Conservation (phyloP, 1,139 yeast genomes). For the Sugiyamaella novakii region DNA sequence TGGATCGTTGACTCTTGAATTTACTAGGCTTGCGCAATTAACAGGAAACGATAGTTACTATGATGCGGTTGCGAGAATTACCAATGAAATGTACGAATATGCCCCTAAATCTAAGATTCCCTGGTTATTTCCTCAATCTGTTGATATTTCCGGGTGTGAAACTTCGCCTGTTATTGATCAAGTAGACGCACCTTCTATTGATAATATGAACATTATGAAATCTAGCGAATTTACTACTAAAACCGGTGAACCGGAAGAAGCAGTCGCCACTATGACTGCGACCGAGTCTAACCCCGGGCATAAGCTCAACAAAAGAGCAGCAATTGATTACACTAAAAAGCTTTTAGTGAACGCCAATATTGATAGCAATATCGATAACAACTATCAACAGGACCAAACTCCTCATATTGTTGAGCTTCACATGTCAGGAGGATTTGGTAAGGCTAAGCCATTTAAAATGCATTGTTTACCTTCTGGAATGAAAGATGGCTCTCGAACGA, state of each 20-base stretch:
- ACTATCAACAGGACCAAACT: constrained; percentile 4
- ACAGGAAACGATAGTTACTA: constrained; percentile 58
- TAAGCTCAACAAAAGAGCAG: constrained; percentile 6
- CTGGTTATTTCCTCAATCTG: constrained; percentile 48
- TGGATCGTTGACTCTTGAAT: constrained; percentile 69
- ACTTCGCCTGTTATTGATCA: no score
- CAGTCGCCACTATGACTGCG: background rate
- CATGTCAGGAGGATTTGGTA: background rate
- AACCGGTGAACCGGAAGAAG: background rate
- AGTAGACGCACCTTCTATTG: no score
- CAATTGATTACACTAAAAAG: constrained; percentile 1
- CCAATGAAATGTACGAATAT: constrained; percentile 45
- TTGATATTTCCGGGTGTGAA: constrained; percentile 57
- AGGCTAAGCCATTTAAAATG: background rate
- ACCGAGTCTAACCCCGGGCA: background rate
- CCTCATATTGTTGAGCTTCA: constrained; percentile 1
- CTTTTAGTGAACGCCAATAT: constrained; percentile 5
- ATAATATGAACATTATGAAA: no score
- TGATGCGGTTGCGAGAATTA: constrained; percentile 52
- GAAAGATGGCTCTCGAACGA: constrained; percentile 2
- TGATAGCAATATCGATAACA: background rate
- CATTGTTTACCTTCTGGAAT: constrained; percentile 9
- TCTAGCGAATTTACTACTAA: no score
- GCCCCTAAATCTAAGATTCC: constrained; percentile 40
- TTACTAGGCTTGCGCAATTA: constrained; percentile 65